These are phyloP conservation scores for Teratosphaeria nubilosa DNA, from an alignment of 2,329 filamentous ascomycete species.

Conservation along the genomic window DNA sequence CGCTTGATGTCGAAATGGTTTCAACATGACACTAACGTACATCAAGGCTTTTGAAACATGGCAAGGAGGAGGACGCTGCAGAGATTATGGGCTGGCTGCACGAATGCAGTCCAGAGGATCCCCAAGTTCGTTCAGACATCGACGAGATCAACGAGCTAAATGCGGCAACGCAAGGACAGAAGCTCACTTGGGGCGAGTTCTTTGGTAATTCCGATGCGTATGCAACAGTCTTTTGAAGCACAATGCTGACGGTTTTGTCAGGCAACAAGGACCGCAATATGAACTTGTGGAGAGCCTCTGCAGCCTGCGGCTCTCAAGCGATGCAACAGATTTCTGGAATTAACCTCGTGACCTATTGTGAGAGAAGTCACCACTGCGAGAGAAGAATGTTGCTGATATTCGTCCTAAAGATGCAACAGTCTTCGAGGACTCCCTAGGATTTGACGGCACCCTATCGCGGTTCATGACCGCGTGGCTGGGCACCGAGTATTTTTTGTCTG, in stretches of 20 bases:
- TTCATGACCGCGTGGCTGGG: conserved; percentile 13
- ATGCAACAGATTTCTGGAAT: neutral
- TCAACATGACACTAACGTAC: neutral
- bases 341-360: neutral
- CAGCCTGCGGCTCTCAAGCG: neutral
- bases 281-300: neutral
- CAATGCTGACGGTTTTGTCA: neutral
- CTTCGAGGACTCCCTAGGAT: neutral
- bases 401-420: neutral
- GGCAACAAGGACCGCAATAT: neutral
- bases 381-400: neutral
- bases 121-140: neutral
- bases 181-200: neutral
- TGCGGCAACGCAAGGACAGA: neutral
- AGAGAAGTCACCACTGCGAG: neutral
- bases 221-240: neutral
- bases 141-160: neutral
- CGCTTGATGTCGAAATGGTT: neutral
- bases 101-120: conserved; percentile 5
- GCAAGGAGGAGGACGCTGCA: conserved; percentile 23
- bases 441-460: neutral
- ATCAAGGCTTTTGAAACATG: conserved; percentile 18
- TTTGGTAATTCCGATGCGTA: neutral
- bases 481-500: conserved; percentile 17
- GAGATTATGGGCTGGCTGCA: conserved; percentile 25